Percentiles rank a stretch among this genome's conserved stretches.
These are phyloP conservation scores for Talaromyces verruculosus DNA, from an alignment of 2,329 filamentous ascomycete species.

Conservation along the genomic window DNA sequence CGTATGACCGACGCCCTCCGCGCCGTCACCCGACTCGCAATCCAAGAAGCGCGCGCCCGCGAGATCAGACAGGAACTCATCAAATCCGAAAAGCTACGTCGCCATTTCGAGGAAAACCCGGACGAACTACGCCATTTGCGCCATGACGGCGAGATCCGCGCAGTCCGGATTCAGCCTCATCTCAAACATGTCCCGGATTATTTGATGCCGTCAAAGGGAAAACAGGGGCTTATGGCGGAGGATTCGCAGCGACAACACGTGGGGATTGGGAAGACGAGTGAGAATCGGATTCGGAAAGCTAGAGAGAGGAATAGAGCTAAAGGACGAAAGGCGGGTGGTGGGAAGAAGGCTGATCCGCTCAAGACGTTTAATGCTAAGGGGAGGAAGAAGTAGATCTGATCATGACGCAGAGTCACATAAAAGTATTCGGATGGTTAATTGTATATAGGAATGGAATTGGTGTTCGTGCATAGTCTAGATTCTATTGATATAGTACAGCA, in stretches of 20 bases:
- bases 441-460: not conserved
- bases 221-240: constrained; percentile 61
- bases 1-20: constrained; percentile 89
- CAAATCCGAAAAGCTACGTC: constrained; percentile 89
- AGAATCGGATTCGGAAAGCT: constrained; percentile 54
- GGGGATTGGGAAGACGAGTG: constrained; percentile 55
- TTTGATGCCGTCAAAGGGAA: constrained; percentile 74
- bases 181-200: constrained; percentile 95
- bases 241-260: constrained; percentile 79
- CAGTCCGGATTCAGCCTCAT: constrained; percentile 81
- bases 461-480: not conserved
- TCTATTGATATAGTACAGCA: not conserved
- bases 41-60: constrained; percentile 83
- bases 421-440: not conserved
- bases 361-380: constrained; percentile 76
- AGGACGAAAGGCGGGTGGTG: constrained; percentile 46
- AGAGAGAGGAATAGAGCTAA: constrained; percentile 46
- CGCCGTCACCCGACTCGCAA: constrained; percentile 82
- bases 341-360: constrained; percentile 73
- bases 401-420: not conserved
- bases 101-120: constrained; percentile 97
- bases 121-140: constrained; percentile 81
- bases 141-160: constrained; percentile 83
- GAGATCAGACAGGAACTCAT: constrained; percentile 87
- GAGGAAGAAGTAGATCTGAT: constrained; percentile 30